Evolutionary conservation across 202 grass and related monocot species (phyloP), one percentile per base, ranked within the genome.

Genomic region (Zizania palustris): DNA sequence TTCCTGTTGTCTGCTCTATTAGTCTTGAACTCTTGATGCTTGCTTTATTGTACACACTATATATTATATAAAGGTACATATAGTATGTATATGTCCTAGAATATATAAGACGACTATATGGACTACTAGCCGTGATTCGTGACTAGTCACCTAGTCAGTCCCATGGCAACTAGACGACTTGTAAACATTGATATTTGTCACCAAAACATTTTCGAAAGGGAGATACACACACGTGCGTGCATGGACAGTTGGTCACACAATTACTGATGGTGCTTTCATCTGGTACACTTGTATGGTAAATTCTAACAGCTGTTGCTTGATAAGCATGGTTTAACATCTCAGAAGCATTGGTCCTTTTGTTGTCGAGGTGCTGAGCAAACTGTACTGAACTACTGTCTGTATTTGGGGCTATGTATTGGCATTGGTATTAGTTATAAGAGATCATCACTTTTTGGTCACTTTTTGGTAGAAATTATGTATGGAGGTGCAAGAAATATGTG

Each of bases 331-430:
- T 58, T 35, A 33, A 58, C 40, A 67, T 67, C 20, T 41, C 12
- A 34, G 4, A 74, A 59, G 6, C 34, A 50, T 70, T 41, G 53
- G 11, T 8, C 50, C 33, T 38, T 48, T 63, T 67, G 39, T 68
- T 13, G 20, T 58, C 57, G 20, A 44, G 21, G 40, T 41, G 48
- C 65, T 63, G 45, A 69, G 13, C 21, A 49, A 38, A 69, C 41
- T 78, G 19, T 37, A 55, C 9, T 46, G 51, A 55, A 20, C 51
- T 55, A 55, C 7, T 18, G 62, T 46, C 33, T 81, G n/a, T 61
- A 62, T 61, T 54, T 55, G 63, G 63, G 59, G 36, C 22, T 51
- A 69, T 63, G 45, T 75, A 78, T 39, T 64, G 57, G 16, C 58
- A 16, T 61, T 21, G 43, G 43, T 72, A 57, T 46, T 37, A 63